Conservation (phyloP, 2,329 filamentous ascomycete genomes). For the Alternaria dauci region DNA sequence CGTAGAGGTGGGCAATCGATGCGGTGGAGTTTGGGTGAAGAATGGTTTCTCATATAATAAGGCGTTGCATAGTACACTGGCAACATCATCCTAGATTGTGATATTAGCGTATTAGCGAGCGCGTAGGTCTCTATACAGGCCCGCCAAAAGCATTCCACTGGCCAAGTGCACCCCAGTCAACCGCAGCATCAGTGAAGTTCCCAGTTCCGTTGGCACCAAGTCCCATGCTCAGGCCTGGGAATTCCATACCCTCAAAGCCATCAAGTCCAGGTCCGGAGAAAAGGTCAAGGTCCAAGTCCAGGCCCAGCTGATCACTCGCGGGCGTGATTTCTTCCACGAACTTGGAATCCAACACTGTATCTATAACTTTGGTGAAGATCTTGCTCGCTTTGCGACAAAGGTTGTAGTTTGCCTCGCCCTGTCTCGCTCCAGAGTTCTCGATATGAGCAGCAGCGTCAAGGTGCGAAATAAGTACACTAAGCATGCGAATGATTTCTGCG, state of each 20-base stretch:
- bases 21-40: background rate
- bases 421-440: slow-evolving; percentile 42
- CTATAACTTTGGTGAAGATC: slow-evolving; percentile 42
- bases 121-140: background rate
- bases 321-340: slow-evolving; percentile 24
- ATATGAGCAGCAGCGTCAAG: slow-evolving; percentile 45
- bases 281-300: slow-evolving; percentile 34
- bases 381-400: slow-evolving; percentile 43
- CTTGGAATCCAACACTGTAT: slow-evolving; percentile 40
- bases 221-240: slow-evolving; percentile 27
- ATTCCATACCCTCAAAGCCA: slow-evolving; percentile 42
- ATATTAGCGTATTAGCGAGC: background rate
- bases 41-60: background rate
- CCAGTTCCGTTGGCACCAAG: slow-evolving; percentile 17
- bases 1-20: background rate
- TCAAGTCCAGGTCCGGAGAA: slow-evolving; percentile 39
- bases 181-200: slow-evolving; percentile 5
- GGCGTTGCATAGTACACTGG: background rate
- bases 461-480: slow-evolving; percentile 52
- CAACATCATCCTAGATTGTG: background rate
- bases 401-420: slow-evolving; percentile 48
- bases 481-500: slow-evolving; percentile 50
- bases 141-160: slow-evolving; percentile 36
- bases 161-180: slow-evolving; percentile 39
- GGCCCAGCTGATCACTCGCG: slow-evolving; percentile 16